These are phyloP conservation scores for Colletotrichum musae DNA, from an alignment of 2,329 filamentous ascomycete species.

Conservation along the genomic window DNA sequence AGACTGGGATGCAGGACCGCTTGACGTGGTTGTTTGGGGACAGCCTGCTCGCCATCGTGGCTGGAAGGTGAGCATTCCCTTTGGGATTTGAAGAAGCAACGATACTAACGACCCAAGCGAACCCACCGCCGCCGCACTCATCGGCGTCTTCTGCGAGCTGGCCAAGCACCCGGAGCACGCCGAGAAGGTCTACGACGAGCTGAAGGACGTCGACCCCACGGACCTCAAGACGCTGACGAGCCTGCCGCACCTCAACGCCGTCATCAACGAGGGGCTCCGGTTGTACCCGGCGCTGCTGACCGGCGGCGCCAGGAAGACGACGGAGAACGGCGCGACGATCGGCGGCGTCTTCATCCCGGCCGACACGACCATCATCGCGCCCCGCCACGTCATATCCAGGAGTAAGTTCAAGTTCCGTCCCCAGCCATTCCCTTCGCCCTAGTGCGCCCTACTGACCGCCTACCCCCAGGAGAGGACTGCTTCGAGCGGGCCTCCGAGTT, in stretches of 20 bases:
- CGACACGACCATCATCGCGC: conserved; percentile 40
- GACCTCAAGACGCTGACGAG: conserved; percentile 41
- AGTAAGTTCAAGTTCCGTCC: conserved; percentile 51
- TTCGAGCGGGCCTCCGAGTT: conserved; percentile 50
- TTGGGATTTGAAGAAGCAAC: background rate
- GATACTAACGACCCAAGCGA: conserved; percentile 34
- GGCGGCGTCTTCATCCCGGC: conserved; percentile 37
- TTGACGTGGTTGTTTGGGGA: conserved; percentile 40
- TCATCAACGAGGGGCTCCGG: conserved; percentile 40
- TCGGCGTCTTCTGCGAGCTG: conserved; percentile 43
- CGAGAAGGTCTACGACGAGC: conserved; percentile 34
- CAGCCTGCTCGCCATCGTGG: conserved; percentile 43
- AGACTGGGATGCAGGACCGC: conserved; percentile 27
- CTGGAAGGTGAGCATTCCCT: conserved; percentile 41
- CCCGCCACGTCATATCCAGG: conserved; percentile 43
- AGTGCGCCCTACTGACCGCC: background rate
- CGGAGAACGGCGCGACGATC: conserved; percentile 37
- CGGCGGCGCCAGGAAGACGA: conserved; percentile 38
- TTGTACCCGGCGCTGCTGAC: conserved; percentile 39
- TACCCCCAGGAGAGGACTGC: conserved; percentile 45
- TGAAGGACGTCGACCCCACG: conserved; percentile 40
- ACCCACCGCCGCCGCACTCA: conserved; percentile 41
- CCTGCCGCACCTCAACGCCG: conserved; percentile 45
- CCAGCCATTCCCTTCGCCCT: background rate
- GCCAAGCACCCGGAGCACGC: conserved; percentile 41